Evolutionary conservation across 2,329 filamentous ascomycete species (phyloP), one percentile per base, ranked within the genome.

Genomic region (Exophiala dermatitidis): DNA sequence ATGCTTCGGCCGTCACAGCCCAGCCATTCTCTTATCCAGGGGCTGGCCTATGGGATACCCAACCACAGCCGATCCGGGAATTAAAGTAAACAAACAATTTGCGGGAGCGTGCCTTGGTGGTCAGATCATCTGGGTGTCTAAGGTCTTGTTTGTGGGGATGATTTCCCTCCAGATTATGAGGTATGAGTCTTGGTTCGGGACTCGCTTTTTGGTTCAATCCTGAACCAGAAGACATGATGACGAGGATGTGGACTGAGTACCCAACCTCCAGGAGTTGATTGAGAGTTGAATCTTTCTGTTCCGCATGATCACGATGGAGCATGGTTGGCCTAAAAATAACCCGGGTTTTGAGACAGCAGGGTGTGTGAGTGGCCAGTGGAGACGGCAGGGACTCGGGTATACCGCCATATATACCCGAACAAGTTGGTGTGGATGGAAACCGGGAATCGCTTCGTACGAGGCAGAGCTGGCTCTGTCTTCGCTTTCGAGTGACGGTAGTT

Each of bases 301-400:
- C 38, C 38, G 28, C 38, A 41, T 41, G 38, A 41, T 28, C 4
- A 26, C 4, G 19, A 41, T 41, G 38, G 38, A 28, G n/a, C 38
- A 41, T 41, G 38, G 38, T 41, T 41, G 38, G 38, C 38, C 38
- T 41, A 41, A 41, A 41, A 41, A 41, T 41, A 41, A 41, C 10
- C n/a, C 38, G n/a, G 36, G 19, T 12, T 19, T 5, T 41, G 38
- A 41, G 38, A 41, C 36, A 38, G 19, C 9, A 12, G 19, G 36
- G 36, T n/a, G 6, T 38, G 38, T 26, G 3, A 26, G 19, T 28
- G 19, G 38, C 5, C 38, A 41, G 38, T 12, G 38, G 38, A 28
- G 5, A 28, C 26, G 28, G 38, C 38, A 41, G 38, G 38, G 38
- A 41, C 26, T 19, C 19, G 19, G 19, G 19, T 19, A 19, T 19